Evolutionary conservation across 768 basidiomycete genomes (phyloP), one percentile per base, ranked within the genome.

Genomic region (Amanita polypyramis): DNA sequence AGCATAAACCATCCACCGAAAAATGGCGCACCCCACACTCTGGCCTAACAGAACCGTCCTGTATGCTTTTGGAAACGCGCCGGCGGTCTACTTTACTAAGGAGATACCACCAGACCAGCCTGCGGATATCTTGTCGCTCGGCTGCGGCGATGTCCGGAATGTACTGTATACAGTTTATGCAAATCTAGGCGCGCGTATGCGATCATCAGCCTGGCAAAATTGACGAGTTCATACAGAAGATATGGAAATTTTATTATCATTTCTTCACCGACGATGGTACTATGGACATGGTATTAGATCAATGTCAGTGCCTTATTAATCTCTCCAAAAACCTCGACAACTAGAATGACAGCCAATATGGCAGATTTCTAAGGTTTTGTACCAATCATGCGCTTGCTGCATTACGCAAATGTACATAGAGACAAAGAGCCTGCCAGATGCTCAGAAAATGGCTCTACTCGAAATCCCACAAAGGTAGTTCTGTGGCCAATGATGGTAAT

Each of bases 1-100:
- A n/a, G n/a, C n/a, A n/a, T n/a, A n/a, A n/a, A n/a, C n/a, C n/a
- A n/a, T n/a, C n/a, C n/a, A n/a, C n/a, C n/a, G n/a, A n/a, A n/a
- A n/a, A n/a, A n/a, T n/a, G n/a, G n/a, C n/a, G n/a, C n/a, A n/a
- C n/a, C n/a, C n/a, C n/a, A n/a, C n/a, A n/a, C n/a, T n/a, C n/a
- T n/a, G n/a, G n/a, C n/a, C n/a, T n/a, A n/a, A n/a, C n/a, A n/a
- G n/a, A n/a, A n/a, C n/a, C n/a, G n/a, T n/a, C n/a, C n/a, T n/a
- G n/a, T 77, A 76, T 55, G 64, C 74, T 5, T 57, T 75, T 29
- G 76, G 76, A 23, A 77, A 76, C 51, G 73, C 75, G 2, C 57
- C 72, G 11, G 68, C 76, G 3, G 60, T 74, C 1, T 66, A 55
- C 39, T 55, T 77, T 3, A 72, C 69, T 5, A 58, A 64, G 27